Evolutionary conservation across 2,329 filamentous ascomycete genomes (phyloP).

Genomic region (Niveomyces coronatus): DNA sequence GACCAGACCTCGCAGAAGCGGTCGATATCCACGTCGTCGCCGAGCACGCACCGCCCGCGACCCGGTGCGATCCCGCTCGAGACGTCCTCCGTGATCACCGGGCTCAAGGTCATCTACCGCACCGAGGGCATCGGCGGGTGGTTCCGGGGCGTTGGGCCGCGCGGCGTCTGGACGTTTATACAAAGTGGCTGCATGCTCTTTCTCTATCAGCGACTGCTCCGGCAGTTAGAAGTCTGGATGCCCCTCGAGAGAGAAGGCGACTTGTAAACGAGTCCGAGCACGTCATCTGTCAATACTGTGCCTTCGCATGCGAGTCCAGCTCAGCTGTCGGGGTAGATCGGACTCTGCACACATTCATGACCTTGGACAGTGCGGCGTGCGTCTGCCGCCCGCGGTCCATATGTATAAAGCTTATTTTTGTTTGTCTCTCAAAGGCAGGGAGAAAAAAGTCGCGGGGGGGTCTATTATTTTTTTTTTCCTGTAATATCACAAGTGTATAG

Average conservation of each 20-base stretch:
- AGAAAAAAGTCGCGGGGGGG: too few species aligned
- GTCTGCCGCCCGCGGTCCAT: too few species aligned
- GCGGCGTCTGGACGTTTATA: conserved; percentile 93
- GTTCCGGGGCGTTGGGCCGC: conserved; percentile 89
- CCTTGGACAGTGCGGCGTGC: too few species aligned
- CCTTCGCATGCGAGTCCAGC: background rate
- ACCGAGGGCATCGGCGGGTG: conserved; percentile 82
- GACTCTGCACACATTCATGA: too few species aligned
- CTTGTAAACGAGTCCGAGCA: conserved; percentile 4
- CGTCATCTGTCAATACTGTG: too few species aligned
- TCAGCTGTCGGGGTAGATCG: too few species aligned
- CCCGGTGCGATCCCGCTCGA: conserved; percentile 73
- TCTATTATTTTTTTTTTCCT: too few species aligned
- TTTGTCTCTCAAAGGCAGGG: too few species aligned
- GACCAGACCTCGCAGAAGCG: conserved; percentile 47
- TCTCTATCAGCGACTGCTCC: conserved; percentile 79
- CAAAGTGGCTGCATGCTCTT: conserved; percentile 97
- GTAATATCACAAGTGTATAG: too few species aligned
- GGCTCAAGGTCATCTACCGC: conserved; percentile 77
- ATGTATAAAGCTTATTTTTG: too few species aligned
- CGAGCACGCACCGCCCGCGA: conserved; percentile 69
- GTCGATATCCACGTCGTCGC: conserved; percentile 80
- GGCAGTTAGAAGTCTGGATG: conserved; percentile 53
- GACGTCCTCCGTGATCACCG: conserved; percentile 80
- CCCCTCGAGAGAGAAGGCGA: conserved; percentile 20